Percentiles rank a stretch among this genome's conserved stretches.
phyloP scores from a whole-genome alignment of 768 basidiomycete species.

The Rubroboletus pulcherrimus region DNA sequence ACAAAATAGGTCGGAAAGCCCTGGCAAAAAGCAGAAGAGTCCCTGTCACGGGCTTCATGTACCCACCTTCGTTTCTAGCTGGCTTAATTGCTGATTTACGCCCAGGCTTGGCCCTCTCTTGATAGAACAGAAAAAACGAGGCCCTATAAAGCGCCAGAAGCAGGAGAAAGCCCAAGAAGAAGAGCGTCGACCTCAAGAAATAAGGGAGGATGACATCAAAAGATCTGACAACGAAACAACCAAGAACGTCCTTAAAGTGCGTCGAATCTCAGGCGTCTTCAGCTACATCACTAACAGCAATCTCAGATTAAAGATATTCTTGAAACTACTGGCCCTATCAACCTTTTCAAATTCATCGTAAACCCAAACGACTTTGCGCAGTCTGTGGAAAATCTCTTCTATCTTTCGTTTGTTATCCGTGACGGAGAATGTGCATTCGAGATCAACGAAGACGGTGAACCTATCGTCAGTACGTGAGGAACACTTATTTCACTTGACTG shows the following conservation, averaged over 20 bases:
- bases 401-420: constrained; percentile 87
- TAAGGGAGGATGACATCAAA: constrained; percentile 78
- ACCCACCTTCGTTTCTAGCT: constrained; percentile 5
- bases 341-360: constrained; percentile 82
- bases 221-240: constrained; percentile 87
- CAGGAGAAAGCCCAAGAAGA: constrained; percentile 71
- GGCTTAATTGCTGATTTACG: constrained; percentile 13
- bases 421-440: constrained; percentile 80
- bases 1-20: constrained; percentile 79
- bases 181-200: constrained; percentile 70
- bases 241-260: constrained; percentile 73
- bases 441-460: constrained; percentile 61
- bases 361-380: constrained; percentile 91
- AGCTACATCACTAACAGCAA: background rate
- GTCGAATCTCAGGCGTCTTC: constrained; percentile 21
- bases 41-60: constrained; percentile 89
- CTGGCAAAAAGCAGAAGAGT: constrained; percentile 76
- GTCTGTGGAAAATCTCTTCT: constrained; percentile 95
- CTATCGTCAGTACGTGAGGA: constrained; percentile 61
- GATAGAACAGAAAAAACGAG: constrained; percentile 79
- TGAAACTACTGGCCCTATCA: constrained; percentile 47
- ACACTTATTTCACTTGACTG: background rate
- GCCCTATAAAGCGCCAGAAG: constrained; percentile 53
- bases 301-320: constrained; percentile 62
- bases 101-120: constrained; percentile 90